Evolutionary conservation across 495 filamentous ascomycete genomes (phyloP), one percentile per base, ranked within the genome.

Genomic region (Parathielavia appendiculata): DNA sequence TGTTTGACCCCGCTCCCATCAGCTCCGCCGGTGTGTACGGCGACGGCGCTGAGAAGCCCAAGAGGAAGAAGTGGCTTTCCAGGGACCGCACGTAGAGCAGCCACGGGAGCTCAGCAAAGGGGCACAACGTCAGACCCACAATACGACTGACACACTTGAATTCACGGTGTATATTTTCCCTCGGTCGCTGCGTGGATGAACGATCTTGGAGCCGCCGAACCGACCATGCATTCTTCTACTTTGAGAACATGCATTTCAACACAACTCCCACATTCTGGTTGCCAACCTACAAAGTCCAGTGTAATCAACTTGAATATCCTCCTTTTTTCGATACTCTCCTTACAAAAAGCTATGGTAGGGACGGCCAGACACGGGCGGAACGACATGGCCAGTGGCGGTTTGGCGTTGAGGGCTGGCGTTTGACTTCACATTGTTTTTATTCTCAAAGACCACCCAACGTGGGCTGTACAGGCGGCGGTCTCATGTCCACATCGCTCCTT

Each of bases 21-120:
- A 54, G 48, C 55, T 55, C 63, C 3, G 71, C 69, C 10, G 57
- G 44, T 12, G 59, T 71, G 0, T 70, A 69, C 56, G 61, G 57
- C 39, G 55, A 69, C 45, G 65, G 63, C 51, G 55, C 47, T 7
- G 44, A 66, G 39, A 73, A 74, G 64, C 54, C 68, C 30, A 5
- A 32, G 9, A 70, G 68, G 58, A 76, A 74, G 73, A 76, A 69
- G 66, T 77, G 75, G 75, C 51, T 58, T 1, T 64, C 70, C 34
- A 62, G 51, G 22, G 63, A 67, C 30, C 67, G 73, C 59, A 74
- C 73, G 50, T 76, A 54, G 34, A 7, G 5, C 17, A 38, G 9
- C 2, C 44, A 52, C 22, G 4, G 32, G 43, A 36, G 26, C 26
- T 30, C 6, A 6, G 3, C 26, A 3, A 1, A 1, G 16, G 17